These are phyloP conservation scores for Mucor circinelloides DNA, from an alignment of 371 early-diverging fungal species.

Conservation along the genomic window DNA sequence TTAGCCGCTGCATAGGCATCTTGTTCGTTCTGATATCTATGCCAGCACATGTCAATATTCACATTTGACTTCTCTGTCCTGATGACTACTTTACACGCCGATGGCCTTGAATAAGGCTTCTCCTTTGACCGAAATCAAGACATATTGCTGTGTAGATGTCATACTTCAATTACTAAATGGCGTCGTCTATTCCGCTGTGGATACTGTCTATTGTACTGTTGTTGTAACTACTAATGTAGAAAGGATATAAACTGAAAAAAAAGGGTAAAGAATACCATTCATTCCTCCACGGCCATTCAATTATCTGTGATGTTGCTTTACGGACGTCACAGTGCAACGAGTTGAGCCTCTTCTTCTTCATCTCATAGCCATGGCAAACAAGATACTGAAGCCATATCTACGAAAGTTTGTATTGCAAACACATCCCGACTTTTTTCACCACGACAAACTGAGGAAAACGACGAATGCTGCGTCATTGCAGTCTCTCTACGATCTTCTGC, in stretches of 20 bases:
- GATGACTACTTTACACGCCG: background rate
- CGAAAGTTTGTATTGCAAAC: constrained; percentile 40
- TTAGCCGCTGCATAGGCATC: constrained; percentile 22
- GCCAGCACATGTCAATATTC: background rate
- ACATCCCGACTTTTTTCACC: constrained; percentile 47
- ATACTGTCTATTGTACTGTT: background rate
- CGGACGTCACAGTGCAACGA: background rate
- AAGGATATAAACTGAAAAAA: too few relatives aligned
- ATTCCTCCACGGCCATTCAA: background rate
- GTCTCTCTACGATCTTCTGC: constrained; percentile 25
- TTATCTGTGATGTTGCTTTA: background rate
- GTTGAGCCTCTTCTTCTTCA: background rate
- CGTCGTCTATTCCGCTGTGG: background rate
- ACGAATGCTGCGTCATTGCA: constrained; percentile 42
- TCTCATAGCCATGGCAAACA: background rate
- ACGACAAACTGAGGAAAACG: constrained; percentile 30
- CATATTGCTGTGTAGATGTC: background rate
- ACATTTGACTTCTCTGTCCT: background rate
- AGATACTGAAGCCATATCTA: constrained; percentile 33
- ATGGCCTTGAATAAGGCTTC: background rate
- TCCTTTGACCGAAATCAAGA: background rate
- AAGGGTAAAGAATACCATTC: background rate
- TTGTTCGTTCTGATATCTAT: constrained; percentile 24
- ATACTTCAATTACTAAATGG: background rate
- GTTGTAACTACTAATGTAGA: background rate